Evolutionary conservation across 176 grass and related monocot species (phyloP).

Genomic region (Zoysia japonica): DNA sequence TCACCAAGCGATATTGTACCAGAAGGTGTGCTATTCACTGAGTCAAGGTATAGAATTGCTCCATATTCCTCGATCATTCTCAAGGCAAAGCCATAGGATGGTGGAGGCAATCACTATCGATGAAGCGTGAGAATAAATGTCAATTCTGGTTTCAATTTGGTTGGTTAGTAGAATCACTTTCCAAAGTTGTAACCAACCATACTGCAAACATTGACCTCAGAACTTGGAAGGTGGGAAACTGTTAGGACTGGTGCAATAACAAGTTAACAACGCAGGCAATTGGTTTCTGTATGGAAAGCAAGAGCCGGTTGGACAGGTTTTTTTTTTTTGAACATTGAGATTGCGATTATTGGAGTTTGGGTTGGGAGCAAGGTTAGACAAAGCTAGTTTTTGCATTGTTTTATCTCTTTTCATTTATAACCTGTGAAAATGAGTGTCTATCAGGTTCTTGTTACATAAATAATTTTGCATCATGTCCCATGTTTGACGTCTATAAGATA

Average conservation of each 20-base stretch:
- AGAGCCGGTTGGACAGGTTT: not conserved
- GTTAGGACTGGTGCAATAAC: not conserved
- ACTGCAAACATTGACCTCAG: not conserved
- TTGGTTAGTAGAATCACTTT: slow-evolving; percentile 7
- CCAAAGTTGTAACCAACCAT: not conserved
- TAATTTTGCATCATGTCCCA: not conserved
- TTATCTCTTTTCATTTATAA: not conserved
- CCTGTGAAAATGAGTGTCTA: not conserved
- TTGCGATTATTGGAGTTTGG: not conserved
- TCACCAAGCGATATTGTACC: slow-evolving; percentile 75
- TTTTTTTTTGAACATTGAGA: too few species aligned
- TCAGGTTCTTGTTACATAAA: slow-evolving; percentile 21
- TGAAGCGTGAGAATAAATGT: slow-evolving; percentile 32
- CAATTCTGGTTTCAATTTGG: not conserved
- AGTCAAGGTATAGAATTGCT: slow-evolving; percentile 61
- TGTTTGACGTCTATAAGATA: too few species aligned
- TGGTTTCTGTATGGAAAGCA: slow-evolving; percentile 6
- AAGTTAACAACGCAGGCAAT: not conserved
- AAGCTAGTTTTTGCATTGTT: slow-evolving; percentile 7
- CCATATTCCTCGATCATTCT: slow-evolving; percentile 82
- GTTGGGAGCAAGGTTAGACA: slow-evolving; percentile 7
- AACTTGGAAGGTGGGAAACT: not conserved
- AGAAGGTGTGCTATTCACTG: slow-evolving; percentile 52
- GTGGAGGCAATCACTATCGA: slow-evolving; percentile 12
- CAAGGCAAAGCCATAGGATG: slow-evolving; percentile 65